Evolutionary conservation across 2,329 filamentous ascomycete genomes (phyloP), one percentile per base, ranked within the genome.

Genomic region (Byssoonygena ceratinophila): DNA sequence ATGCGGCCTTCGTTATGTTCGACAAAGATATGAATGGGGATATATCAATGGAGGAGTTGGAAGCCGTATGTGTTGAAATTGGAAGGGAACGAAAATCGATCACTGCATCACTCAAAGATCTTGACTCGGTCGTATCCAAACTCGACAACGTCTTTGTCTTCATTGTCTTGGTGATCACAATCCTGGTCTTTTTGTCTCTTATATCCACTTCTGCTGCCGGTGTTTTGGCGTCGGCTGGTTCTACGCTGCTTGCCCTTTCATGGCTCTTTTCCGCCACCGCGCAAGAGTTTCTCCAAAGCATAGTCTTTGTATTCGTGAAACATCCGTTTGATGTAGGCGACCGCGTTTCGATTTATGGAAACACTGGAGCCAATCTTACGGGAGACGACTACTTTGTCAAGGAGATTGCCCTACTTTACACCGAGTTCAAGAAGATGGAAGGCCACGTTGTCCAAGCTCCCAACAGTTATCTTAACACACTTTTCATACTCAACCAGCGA

Each of bases 371-470:
- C n/a, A 66, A 77, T 14, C 77, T 88, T 63, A 80, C 78, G 32
- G 90, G 90, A 43, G 91, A 96, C 61, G 91, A 96, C 62, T 97
- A 95, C 69, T 96, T 94, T 59, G 90, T 97, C 51, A 94, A 94
- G 51, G 87, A 95, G 64, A 94, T 97, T 52, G 85, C 88, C 1
- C 76, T 97, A 1, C 77, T 96, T 14, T 97, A 92, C 66, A 97
- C 91, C 12, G 91, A 96, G 64, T 96, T 96, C 74, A 96, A 96
- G 76, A 96, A 96, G 75, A 91, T 96, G 86, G 85, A 96, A 68
- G 91, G 91, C 1, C 90, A 96, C 61, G 84, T 96, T 22, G 91
- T 97, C 0, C 91, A 96, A 68, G 91, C 91, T 0, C 91, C 91
- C 9, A 97, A 97, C 76, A 94, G 85, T 54, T 82, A 95, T 34